Percentiles rank a stretch among this genome's conserved stretches.
Evolutionary conservation across 148 eudicot genomes (phyloP).

Genomic region (Gaultheria prostrata): DNA sequence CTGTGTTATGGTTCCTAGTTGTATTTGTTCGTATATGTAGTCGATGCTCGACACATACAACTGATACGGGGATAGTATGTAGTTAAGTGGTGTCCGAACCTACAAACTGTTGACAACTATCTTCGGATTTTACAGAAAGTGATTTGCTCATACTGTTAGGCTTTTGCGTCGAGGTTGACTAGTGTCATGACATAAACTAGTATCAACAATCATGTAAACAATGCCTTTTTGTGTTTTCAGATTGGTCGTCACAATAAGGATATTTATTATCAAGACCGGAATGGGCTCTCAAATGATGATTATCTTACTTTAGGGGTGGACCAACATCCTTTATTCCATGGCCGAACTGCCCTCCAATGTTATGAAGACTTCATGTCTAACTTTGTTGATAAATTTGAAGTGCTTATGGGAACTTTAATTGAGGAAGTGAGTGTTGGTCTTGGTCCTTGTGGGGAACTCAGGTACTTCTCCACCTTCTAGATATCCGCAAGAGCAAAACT

Average conservation of each 20-base stretch:
- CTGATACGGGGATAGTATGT: not conserved
- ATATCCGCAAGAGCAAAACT: not conserved
- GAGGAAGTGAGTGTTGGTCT: slow-evolving; percentile 64
- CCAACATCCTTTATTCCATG: slow-evolving; percentile 48
- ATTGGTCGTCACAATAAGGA: slow-evolving; percentile 51
- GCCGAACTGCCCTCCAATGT: slow-evolving; percentile 65
- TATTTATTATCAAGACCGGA: slow-evolving; percentile 50
- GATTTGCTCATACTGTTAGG: not conserved
- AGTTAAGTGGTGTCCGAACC: not conserved
- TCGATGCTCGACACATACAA: not conserved
- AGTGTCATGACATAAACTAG: not conserved
- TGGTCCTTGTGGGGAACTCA: slow-evolving; percentile 71
- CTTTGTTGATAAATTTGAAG: slow-evolving; percentile 50
- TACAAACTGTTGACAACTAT: not conserved
- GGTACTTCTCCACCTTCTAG: slow-evolving; percentile 31
- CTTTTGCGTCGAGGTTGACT: not conserved
- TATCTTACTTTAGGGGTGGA: slow-evolving; percentile 63
- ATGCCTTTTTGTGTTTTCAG: slow-evolving; percentile 25
- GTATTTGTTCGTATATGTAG: not conserved
- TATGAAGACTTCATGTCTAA: slow-evolving; percentile 57
- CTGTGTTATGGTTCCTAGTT: not conserved
- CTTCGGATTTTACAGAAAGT: not conserved
- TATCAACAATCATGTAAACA: not conserved
- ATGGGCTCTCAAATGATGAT: slow-evolving; percentile 43
- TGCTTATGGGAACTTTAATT: slow-evolving; percentile 43